Base-by-base conservation (phyloP, 2,329 filamentous ascomycete genomes). In the Stachybotrys chartarum region DNA sequence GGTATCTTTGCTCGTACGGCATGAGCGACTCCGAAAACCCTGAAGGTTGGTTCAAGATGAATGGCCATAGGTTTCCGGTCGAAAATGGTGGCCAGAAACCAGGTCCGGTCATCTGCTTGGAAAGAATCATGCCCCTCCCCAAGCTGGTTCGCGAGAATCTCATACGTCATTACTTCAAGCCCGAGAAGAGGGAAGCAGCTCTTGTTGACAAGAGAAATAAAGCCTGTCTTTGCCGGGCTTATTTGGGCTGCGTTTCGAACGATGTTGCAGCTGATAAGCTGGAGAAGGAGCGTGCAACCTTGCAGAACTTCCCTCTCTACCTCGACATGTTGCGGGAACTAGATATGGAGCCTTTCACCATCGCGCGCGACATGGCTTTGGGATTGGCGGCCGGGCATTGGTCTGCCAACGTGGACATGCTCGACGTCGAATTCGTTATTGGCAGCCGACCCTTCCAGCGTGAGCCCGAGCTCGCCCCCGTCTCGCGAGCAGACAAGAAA, bases 291-390 rank as follows among this genome's bases (percentile, higher is more conserved):
- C 39, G n/a, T 10, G 18, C 42, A 17, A 52, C 48, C 16, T 39
- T 52, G 39, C 48, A 50, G 24, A 52, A 57, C n/a, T 54, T 54
- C 32, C 55, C 52, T 5, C 45, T 57, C 17, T 57, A 57, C 39
- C 55, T 54, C 30, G 55, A 57, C 18, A 12, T 42, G 6, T 10
- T 57, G 7, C n/a, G 30, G 6, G 48, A 51, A 7, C 18, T 54
- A 14, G 39, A 52, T 17, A 54, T 57, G 47, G 48, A 57, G 12
- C 55, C 55, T 6, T n/a, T 52, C 30, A 11, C 17, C 1, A 54
- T 57, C 14, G 52, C 55, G 31, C 18, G 30, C 8, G 55, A 57
- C 14, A 57, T 57, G 55, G 52, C 55, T 12, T 5, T 54, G 16
- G 55, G 51, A 12, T 50, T 54, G 6, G 55, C 55, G 30, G 51